Percentiles rank a stretch among this genome's conserved stretches.
Conservation (phyloP, 768 basidiomycete species). For the Suillus discolor region DNA sequence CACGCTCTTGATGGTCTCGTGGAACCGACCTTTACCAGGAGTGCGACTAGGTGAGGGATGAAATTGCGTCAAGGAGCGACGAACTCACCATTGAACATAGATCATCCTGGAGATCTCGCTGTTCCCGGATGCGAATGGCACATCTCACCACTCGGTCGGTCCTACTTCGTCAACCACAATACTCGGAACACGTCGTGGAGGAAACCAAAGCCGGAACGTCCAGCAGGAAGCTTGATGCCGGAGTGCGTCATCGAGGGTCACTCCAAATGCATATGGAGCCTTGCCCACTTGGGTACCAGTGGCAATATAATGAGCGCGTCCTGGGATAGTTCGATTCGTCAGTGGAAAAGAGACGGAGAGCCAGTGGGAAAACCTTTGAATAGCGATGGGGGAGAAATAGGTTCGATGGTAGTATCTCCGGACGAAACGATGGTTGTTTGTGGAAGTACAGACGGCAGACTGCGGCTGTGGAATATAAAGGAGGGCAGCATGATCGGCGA, state of each 20-base stretch:
- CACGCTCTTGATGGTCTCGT: accelerated
- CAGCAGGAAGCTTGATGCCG: neutral
- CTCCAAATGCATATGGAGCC: neutral
- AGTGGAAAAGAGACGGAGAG: neutral
- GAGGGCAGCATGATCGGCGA: neutral
- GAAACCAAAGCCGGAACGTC: neutral
- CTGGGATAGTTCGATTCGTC: neutral
- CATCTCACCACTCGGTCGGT: neutral
- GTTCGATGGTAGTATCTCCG: neutral
- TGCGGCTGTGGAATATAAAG: neutral
- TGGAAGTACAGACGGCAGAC: neutral
- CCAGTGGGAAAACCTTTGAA: neutral
- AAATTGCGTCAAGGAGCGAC: neutral
- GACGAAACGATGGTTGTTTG: neutral
- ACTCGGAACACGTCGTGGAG: neutral
- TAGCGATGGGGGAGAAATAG: accelerated
- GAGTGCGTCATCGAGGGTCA: neutral
- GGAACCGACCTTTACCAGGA: neutral
- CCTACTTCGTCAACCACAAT: neutral
- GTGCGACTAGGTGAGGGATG: neutral
- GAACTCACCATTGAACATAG: neutral
- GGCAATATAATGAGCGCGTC: neutral
- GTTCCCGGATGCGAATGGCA: neutral
- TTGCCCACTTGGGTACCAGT: neutral
- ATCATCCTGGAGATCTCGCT: neutral